Evolutionary conservation across 192 early-diverging fungal genomes (phyloP), one percentile per base, ranked within the genome.

Genomic region (Tieghemiomyces parasiticus): DNA sequence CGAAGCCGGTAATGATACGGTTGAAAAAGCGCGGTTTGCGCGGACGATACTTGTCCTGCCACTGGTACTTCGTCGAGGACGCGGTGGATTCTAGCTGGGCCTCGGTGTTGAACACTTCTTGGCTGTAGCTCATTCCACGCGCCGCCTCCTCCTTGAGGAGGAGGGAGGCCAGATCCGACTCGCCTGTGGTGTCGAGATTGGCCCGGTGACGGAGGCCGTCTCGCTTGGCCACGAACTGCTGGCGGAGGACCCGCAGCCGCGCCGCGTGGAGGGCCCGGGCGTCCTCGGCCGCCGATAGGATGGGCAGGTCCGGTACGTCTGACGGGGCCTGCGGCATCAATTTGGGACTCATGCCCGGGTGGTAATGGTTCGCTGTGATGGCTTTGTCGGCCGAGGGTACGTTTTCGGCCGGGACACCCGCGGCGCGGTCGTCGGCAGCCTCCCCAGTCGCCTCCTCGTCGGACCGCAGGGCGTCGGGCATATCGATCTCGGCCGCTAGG

Each of bases 1-100:
- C 93, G 62, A 93, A 96, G 33, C 95, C 95, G 0, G 91, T 94
- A 59, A 95, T 90, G 28, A 99, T 93, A 47, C 92, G 84, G 77
- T 99, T 99, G 61, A 93, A 90, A 75, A 87, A 99, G 60, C 89
- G 78, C 25, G 95, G 93, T 67, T 93, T 95, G 34, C 93, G 81
- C 31, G 93, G 93, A 31, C 92, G 74, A 67, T 98, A 94, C 70
- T 95, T 93, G 71, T 95, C 91, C 70, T 90, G 83, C 88, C 89
- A 90, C 60, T 78, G 63, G 63, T 91, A 90, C 2, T 77, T 78
- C 71, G 72, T 65, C 62, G 73, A 62, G 34, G 79, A n/a, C n/a
- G n/a, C n/a, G n/a, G n/a, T n/a, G n/a, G n/a, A n/a, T n/a, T n/a
- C 67, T 53, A 85, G 63, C n/a, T 77, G 68, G 3, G 83, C 86